These are phyloP conservation scores for Tylopilus sp. DNA, from an alignment of 1,284 basidiomycete genomes.

Conservation along the genomic window DNA sequence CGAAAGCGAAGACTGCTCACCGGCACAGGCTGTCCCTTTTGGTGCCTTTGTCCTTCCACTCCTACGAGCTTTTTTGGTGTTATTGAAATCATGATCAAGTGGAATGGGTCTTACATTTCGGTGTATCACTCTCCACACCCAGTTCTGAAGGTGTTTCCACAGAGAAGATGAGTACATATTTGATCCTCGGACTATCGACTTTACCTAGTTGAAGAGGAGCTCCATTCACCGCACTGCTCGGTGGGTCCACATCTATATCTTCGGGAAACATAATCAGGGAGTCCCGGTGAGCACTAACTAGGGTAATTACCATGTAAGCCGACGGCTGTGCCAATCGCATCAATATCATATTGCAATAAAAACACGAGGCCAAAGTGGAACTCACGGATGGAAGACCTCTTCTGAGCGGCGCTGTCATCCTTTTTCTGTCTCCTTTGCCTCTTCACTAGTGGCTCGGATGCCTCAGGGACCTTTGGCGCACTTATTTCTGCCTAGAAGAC, in stretches of 20 bases:
- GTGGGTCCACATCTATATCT: constrained; percentile 10
- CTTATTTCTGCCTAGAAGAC: constrained; percentile 9
- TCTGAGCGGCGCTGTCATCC: neutral
- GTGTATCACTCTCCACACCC: neutral
- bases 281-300: neutral
- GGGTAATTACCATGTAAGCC: constrained; percentile 9
- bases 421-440: constrained; percentile 7
- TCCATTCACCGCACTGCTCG: neutral
- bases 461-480: neutral
- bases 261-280: no score
- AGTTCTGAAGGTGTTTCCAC: neutral
- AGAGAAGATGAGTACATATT: constrained; percentile 1
- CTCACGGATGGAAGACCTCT: constrained; percentile 16
- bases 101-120: constrained; percentile 13
- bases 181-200: neutral
- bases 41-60: neutral
- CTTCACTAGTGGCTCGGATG: constrained; percentile 2
- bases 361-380: neutral
- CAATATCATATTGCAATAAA: neutral
- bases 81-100: constrained; percentile 4
- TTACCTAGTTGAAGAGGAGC: constrained; percentile 14
- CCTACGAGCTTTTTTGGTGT: constrained; percentile 13
- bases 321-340: constrained; percentile 8
- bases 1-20: constrained; percentile 18
- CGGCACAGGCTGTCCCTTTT: constrained; percentile 13